Percentiles rank a stretch among this genome's conserved stretches.
Evolutionary conservation across 305 asterid species (phyloP).

Genomic region (Fraxinus ornus): DNA sequence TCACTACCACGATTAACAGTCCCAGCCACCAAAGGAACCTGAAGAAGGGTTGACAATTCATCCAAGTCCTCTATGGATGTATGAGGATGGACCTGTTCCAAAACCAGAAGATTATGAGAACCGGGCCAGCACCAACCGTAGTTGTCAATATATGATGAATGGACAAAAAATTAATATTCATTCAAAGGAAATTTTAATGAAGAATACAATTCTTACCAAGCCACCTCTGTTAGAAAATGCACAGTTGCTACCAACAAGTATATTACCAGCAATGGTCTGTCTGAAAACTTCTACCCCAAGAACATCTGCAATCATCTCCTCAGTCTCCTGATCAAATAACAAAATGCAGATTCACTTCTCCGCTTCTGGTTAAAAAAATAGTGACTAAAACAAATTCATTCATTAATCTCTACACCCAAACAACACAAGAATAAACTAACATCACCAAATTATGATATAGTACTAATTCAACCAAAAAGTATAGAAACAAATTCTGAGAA

Average conservation of each 20-base stretch:
- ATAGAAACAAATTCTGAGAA: neutral
- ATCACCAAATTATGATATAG: neutral
- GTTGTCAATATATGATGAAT: neutral
- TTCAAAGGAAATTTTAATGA: neutral
- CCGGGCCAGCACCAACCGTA: neutral
- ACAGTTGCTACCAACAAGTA: slow-evolving; percentile 82
- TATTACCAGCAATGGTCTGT: slow-evolving; percentile 83
- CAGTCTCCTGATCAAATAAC: slow-evolving; percentile 64
- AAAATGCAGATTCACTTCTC: slow-evolving; percentile 1
- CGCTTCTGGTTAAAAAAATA: neutral
- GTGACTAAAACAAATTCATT: neutral
- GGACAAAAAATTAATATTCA: neutral
- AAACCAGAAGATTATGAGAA: neutral
- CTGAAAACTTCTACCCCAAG: slow-evolving; percentile 94
- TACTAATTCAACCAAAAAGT: neutral
- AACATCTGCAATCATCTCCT: slow-evolving; percentile 86
- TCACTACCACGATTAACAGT: slow-evolving; percentile 92
- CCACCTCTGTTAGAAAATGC: slow-evolving; percentile 83
- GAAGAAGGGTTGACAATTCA: slow-evolving; percentile 86
- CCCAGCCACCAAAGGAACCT: slow-evolving; percentile 88
- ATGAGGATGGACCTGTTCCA: slow-evolving; percentile 79
- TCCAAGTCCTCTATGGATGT: slow-evolving; percentile 85
- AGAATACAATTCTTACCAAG: slow-evolving; percentile 53
- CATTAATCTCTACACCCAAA: neutral
- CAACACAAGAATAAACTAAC: neutral